phyloP scores from a whole-genome alignment of 2,329 filamentous ascomycete species.

The Sporothrix sp. region DNA sequence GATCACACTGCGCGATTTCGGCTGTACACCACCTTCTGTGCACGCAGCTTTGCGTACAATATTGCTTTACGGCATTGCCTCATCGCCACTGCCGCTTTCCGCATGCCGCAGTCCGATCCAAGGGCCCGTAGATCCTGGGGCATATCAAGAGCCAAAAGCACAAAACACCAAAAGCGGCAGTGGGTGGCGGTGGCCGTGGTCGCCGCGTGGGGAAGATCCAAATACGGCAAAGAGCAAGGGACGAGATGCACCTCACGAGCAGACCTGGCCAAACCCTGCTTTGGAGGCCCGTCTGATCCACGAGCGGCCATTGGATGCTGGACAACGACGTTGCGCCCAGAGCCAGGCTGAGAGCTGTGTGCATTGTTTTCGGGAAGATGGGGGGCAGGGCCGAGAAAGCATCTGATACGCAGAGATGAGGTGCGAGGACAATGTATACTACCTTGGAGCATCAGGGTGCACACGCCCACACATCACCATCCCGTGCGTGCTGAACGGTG shows the following conservation, averaged over 20 bases:
- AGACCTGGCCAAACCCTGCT: background rate
- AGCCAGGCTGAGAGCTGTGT: background rate
- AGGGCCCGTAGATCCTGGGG: background rate
- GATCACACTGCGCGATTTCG: background rate
- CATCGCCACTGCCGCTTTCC: background rate
- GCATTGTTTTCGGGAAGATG: background rate
- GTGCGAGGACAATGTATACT: background rate
- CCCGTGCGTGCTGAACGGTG: conserved; percentile 6
- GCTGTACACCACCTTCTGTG: background rate
- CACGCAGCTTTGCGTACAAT: background rate
- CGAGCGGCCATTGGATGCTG: background rate
- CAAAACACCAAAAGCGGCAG: too few species aligned
- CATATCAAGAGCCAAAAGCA: background rate
- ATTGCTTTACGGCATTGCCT: background rate
- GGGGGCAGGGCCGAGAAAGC: background rate
- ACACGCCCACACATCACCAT: too few species aligned
- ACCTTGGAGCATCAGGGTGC: too few species aligned
- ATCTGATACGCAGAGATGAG: conserved; percentile 1
- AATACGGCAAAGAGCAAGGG: background rate
- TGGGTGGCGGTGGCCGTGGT: too few species aligned
- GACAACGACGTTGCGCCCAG: background rate
- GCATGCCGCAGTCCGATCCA: background rate
- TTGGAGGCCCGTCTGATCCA: background rate
- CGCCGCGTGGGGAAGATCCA: background rate
- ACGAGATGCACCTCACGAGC: background rate